These are phyloP conservation scores for Sanghuangporus weigelae DNA, from an alignment of 1,284 basidiomycete genomes.

Conservation along the genomic window DNA sequence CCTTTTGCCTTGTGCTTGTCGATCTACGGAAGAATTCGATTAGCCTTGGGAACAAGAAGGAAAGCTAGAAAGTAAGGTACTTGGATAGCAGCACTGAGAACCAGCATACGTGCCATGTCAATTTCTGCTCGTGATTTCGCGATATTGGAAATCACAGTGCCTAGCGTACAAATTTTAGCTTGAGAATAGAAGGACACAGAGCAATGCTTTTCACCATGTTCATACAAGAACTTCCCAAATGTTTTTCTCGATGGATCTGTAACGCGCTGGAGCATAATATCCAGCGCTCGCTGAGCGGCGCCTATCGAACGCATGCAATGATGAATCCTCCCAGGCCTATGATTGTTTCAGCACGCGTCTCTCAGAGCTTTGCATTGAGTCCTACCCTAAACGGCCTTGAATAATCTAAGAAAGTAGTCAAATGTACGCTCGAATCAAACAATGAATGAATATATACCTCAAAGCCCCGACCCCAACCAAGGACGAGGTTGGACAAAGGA, in stretches of 20 bases:
- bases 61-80: constrained; percentile 31
- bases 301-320: constrained; percentile 99
- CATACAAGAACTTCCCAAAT: constrained; percentile 87
- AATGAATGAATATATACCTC: constrained; percentile 45
- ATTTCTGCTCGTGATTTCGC: constrained; percentile 92
- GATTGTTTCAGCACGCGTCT: constrained; percentile 10
- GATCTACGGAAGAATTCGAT: constrained; percentile 49
- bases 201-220: constrained; percentile 65
- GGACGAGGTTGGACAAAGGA: constrained; percentile 76
- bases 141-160: constrained; percentile 86
- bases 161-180: constrained; percentile 33
- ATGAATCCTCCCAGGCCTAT: constrained; percentile 90
- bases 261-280: constrained; percentile 87
- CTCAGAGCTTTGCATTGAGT: background rate
- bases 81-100: constrained; percentile 90
- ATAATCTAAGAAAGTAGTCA: constrained; percentile 60
- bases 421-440: background rate
- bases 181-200: constrained; percentile 37
- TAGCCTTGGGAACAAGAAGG: background rate
- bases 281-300: constrained; percentile 78
- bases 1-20: constrained; percentile 90
- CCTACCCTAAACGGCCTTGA: constrained; percentile 91
- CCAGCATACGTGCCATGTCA: constrained; percentile 81
- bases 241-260: constrained; percentile 89
- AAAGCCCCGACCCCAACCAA: constrained; percentile 92